These are phyloP conservation scores for Powellomyces hirtus DNA, from an alignment of 192 early-diverging fungal species.

Conservation along the genomic window DNA sequence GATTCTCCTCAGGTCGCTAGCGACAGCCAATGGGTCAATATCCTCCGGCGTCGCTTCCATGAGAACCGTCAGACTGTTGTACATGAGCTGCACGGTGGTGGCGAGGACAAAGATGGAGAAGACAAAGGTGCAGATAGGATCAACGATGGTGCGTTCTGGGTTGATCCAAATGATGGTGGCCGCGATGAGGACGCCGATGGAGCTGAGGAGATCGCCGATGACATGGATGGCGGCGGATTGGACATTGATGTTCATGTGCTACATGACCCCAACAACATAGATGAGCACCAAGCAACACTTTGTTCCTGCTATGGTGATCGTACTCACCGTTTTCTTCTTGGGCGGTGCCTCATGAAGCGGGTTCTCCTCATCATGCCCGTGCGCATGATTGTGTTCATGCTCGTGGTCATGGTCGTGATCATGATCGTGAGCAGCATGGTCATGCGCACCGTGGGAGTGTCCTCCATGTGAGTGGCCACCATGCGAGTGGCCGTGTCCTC, in stretches of 20 bases:
- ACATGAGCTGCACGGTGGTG: constrained; percentile 67
- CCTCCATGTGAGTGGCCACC: constrained; percentile 38
- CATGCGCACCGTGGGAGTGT: constrained; percentile 29
- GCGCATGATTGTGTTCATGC: constrained; percentile 13
- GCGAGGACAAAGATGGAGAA: constrained; percentile 74
- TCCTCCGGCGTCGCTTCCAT: constrained; percentile 66
- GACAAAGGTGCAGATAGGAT: constrained; percentile 79
- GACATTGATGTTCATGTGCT: constrained; percentile 50
- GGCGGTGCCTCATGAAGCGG: no score
- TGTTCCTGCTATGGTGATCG: no score
- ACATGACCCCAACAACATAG: neutral
- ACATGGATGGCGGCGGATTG: constrained; percentile 76
- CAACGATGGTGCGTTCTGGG: constrained; percentile 60
- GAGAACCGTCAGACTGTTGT: constrained; percentile 61
- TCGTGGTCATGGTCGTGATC: constrained; percentile 20
- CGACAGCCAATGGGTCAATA: constrained; percentile 47
- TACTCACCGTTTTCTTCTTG: neutral
- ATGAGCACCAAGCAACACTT: neutral
- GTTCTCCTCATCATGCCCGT: neutral
- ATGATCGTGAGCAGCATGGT: constrained; percentile 5
- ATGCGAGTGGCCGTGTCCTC: constrained; percentile 48
- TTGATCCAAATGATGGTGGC: constrained; percentile 63
- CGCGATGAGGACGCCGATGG: constrained; percentile 77
- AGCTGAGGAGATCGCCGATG: constrained; percentile 75
- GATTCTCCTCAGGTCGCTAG: constrained; percentile 44